A percentile compares a stretch with the other conserved stretches of the same genome.
phyloP scores from a whole-genome alignment of 2,329 filamentous ascomycete genomes.

The Thielaviopsis ethacetica region DNA sequence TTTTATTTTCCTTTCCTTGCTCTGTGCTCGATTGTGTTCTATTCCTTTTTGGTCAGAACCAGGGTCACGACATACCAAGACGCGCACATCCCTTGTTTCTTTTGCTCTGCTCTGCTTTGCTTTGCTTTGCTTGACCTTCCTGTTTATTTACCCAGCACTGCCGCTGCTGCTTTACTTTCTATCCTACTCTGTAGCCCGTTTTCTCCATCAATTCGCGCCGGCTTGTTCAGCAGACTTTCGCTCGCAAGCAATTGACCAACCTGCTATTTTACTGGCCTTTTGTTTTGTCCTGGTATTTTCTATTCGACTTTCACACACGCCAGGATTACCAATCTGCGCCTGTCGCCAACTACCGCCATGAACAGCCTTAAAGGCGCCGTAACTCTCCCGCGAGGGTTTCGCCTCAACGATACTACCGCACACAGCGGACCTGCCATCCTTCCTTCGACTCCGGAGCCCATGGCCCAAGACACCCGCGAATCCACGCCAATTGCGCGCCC shows the following conservation, averaged over 20 bases:
- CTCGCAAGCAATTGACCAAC: neutral
- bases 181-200: neutral
- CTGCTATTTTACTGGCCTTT: neutral
- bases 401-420: constrained; percentile 18
- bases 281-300: neutral
- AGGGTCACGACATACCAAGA: constrained; percentile 6
- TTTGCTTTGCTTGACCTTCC: neutral
- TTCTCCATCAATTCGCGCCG: neutral
- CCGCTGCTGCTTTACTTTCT: neutral
- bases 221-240: neutral
- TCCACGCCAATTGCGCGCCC: constrained; percentile 19
- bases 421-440: constrained; percentile 22
- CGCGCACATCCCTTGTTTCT: constrained; percentile 2
- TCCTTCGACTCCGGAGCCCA: constrained; percentile 34
- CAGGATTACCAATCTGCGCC: neutral
- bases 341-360: constrained; percentile 21
- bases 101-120: neutral
- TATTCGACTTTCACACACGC: neutral
- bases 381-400: constrained; percentile 28
- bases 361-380: constrained; percentile 28
- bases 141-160: neutral
- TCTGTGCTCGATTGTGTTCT: neutral
- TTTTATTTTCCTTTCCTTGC: neutral
- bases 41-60: neutral
- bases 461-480: constrained; percentile 14